Conservation (phyloP, 345 rosid genomes). For the Fremontodendron californicum region DNA sequence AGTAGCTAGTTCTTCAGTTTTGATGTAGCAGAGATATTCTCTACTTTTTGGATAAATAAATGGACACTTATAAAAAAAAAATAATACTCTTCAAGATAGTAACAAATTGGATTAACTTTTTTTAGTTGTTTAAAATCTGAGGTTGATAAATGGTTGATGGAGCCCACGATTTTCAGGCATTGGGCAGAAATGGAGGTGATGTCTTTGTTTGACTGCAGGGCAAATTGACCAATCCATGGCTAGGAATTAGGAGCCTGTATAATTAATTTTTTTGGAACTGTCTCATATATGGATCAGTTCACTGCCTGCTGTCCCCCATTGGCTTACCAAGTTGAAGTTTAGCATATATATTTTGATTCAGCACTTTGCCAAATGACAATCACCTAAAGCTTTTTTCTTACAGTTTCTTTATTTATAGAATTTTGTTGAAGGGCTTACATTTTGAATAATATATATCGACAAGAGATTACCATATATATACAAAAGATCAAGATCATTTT, state of each 20-base stretch:
- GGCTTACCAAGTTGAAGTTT: no score
- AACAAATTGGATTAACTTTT: neutral
- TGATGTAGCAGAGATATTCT: no score
- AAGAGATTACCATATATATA: neutral
- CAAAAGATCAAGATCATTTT: neutral
- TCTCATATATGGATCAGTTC: neutral
- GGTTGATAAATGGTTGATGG: neutral
- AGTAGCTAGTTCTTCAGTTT: no score
- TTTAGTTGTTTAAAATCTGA: no score
- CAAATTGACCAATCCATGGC: neutral
- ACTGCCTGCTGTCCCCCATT: neutral
- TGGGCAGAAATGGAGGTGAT: neutral
- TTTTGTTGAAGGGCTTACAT: neutral
- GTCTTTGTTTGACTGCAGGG: neutral
- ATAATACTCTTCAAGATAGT: neutral
- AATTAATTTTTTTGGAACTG: no score
- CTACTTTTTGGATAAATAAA: no score
- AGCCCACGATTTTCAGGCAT: neutral
- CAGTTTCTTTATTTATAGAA: no score
- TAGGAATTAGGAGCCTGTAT: neutral
- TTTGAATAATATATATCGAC: neutral
- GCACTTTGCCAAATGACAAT: no score
- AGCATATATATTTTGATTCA: no score
- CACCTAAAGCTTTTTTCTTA: no score
- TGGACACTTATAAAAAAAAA: no score